Conservation (phyloP, 495 filamentous ascomycete species). For the Tetracladium setigerum region DNA sequence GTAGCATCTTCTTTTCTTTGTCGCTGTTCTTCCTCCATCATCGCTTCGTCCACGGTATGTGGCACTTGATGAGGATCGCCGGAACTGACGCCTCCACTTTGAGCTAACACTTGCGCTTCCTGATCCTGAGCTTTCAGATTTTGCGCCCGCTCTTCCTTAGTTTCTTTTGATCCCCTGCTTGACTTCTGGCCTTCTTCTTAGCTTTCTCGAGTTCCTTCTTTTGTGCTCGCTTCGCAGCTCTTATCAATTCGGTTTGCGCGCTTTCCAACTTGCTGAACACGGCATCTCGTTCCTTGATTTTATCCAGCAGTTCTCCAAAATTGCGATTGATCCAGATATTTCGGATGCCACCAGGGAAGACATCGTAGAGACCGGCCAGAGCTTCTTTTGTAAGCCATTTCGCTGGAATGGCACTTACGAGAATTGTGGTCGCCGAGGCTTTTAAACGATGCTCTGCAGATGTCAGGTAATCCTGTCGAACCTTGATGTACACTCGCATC, state of each 20-base stretch:
- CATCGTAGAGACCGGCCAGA: slow-evolving; percentile 81
- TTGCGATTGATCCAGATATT: slow-evolving; percentile 97
- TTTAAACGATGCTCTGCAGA: slow-evolving; percentile 88
- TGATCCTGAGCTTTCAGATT: slow-evolving; percentile 44
- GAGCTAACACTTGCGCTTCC: slow-evolving; percentile 52
- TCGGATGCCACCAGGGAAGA: slow-evolving; percentile 90
- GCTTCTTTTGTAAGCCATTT: slow-evolving; percentile 83
- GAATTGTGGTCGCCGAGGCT: slow-evolving; percentile 92
- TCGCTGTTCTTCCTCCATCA: slow-evolving; percentile 36
- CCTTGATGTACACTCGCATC: slow-evolving; percentile 81
- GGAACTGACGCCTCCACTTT: slow-evolving; percentile 67
- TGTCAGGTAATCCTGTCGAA: slow-evolving; percentile 92
- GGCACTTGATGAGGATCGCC: slow-evolving; percentile 76
- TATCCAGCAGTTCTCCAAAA: slow-evolving; percentile 78
- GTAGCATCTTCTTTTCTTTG: slow-evolving; percentile 18
- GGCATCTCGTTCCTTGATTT: slow-evolving; percentile 67
- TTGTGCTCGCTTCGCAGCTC: slow-evolving; percentile 68
- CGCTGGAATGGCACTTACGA: slow-evolving; percentile 81
- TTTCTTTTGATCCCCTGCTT: slow-evolving; percentile 38
- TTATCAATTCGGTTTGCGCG: slow-evolving; percentile 80
- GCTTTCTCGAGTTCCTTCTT: slow-evolving; percentile 56
- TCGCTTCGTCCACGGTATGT: slow-evolving; percentile 60
- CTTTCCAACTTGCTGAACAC: slow-evolving; percentile 67
- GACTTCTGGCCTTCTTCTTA: slow-evolving; percentile 42
- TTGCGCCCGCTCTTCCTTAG: slow-evolving; percentile 41